Percentiles rank a stretch among this genome's conserved stretches.
Conservation (phyloP, 202 grass and related monocot genomes). For the Zoysia matrella region DNA sequence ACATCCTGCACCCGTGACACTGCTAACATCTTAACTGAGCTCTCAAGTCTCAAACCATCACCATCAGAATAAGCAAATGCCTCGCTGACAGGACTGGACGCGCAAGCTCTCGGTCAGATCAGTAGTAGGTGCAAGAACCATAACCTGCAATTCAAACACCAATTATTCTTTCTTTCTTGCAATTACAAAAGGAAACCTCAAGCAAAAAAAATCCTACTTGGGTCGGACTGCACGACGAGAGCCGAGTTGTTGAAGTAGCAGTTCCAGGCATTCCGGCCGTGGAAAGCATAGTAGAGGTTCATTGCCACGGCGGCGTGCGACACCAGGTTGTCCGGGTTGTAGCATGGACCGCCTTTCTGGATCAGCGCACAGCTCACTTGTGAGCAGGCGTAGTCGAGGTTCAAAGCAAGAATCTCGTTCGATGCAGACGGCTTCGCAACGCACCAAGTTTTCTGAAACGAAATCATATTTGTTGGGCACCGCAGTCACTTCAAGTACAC, state of each 20-base stretch:
- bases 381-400: conserved; percentile 71
- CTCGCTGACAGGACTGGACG: too few species aligned
- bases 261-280: conserved; percentile 78
- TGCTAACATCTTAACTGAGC: too few species aligned
- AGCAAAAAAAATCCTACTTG: conserved; percentile 38
- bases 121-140: conserved; percentile 68
- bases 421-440: conserved; percentile 74
- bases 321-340: conserved; percentile 55
- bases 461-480: background rate
- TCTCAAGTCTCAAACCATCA: too few species aligned
- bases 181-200: too few species aligned
- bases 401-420: conserved; percentile 39
- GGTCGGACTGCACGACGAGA: conserved; percentile 63
- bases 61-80: too few species aligned
- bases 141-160: conserved; percentile 40
- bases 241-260: conserved; percentile 73
- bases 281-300: conserved; percentile 76
- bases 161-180: too few species aligned
- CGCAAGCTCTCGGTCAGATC: background rate
- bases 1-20: too few species aligned
- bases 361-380: conserved; percentile 63
- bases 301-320: conserved; percentile 74
- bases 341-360: conserved; percentile 65
- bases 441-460: conserved; percentile 75
- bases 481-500: too few species aligned